Evolutionary conservation across 78 protist species (phyloP).

Genomic region (Dictyostelium purpureum): DNA sequence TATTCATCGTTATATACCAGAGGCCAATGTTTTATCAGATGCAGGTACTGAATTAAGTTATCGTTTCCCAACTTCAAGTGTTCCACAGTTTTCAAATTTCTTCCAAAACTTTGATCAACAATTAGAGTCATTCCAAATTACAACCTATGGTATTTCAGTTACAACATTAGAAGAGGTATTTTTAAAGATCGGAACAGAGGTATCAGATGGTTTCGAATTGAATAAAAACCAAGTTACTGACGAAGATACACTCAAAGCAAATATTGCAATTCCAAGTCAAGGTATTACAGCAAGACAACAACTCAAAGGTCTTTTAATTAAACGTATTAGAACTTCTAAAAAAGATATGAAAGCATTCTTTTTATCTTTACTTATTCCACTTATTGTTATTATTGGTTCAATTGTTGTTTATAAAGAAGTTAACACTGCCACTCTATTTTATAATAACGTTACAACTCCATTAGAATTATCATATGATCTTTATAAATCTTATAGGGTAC

Average conservation of each 20-base stretch:
- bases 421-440: not conserved
- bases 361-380: slow-evolving; percentile 7
- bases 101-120: slow-evolving; percentile 39
- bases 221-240: not conserved
- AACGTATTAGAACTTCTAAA: slow-evolving; percentile 1
- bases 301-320: slow-evolving; percentile 35
- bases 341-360: slow-evolving; percentile 34
- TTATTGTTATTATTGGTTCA: slow-evolving; percentile 14
- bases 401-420: slow-evolving; percentile 41
- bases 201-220: not conserved
- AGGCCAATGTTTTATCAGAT: slow-evolving; percentile 32
- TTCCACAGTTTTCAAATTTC: slow-evolving; percentile 7
- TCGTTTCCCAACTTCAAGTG: slow-evolving; percentile 25
- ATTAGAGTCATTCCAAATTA: not conserved
- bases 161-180: slow-evolving; percentile 56
- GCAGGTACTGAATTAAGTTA: slow-evolving; percentile 43
- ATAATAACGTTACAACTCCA: slow-evolving; percentile 10
- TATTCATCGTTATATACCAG: slow-evolving; percentile 24
- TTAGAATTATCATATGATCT: not conserved
- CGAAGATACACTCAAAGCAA: not conserved
- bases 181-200: slow-evolving; percentile 25
- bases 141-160: slow-evolving; percentile 32
- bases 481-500: not conserved
- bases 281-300: slow-evolving; percentile 25
- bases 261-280: not conserved